Percentiles rank a stretch among this genome's conserved stretches.
Evolutionary conservation across 257 asterid species (phyloP).

Genomic region (Solanum sejunctum): DNA sequence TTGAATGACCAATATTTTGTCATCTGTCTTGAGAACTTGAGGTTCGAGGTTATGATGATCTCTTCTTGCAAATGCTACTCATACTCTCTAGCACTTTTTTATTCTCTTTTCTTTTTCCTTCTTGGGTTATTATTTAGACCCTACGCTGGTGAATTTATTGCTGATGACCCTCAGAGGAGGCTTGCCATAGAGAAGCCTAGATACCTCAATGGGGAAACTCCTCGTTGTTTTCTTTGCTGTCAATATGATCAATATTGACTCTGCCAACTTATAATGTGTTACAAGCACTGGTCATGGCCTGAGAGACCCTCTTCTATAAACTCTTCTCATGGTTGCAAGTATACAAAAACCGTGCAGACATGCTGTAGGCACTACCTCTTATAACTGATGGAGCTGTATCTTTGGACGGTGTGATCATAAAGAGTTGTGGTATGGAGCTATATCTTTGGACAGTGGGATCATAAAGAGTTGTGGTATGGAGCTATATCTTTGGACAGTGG

Average conservation of each 20-base stretch:
- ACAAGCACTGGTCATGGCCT: constrained; percentile 39
- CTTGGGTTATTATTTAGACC: constrained; percentile 44
- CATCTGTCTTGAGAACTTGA: constrained; percentile 58
- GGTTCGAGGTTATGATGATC: constrained; percentile 25
- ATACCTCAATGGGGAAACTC: constrained; percentile 44
- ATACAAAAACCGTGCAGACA: constrained; percentile 58
- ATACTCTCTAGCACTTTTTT: neutral
- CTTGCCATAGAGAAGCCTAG: constrained; percentile 61
- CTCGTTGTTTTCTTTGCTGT: constrained; percentile 85
- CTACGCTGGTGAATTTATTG: constrained; percentile 47
- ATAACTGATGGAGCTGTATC: constrained; percentile 63
- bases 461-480: constrained; percentile 28
- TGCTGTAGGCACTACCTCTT: constrained; percentile 46
- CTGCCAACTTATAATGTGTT: constrained; percentile 15
- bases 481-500: constrained; percentile 91
- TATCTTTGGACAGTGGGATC: constrained; percentile 87
- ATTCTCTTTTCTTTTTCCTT: too few species aligned
- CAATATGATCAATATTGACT: constrained; percentile 63
- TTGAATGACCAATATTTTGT: constrained; percentile 37
- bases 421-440: constrained; percentile 29
- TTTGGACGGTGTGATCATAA: constrained; percentile 76
- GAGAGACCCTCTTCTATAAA: constrained; percentile 71
- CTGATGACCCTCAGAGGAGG: constrained; percentile 67
- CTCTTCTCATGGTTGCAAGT: constrained; percentile 71
- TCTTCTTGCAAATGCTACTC: neutral